These are phyloP conservation scores for Teratosphaeria zuluensis DNA, from an alignment of 2,329 filamentous ascomycete genomes.

Conservation along the genomic window DNA sequence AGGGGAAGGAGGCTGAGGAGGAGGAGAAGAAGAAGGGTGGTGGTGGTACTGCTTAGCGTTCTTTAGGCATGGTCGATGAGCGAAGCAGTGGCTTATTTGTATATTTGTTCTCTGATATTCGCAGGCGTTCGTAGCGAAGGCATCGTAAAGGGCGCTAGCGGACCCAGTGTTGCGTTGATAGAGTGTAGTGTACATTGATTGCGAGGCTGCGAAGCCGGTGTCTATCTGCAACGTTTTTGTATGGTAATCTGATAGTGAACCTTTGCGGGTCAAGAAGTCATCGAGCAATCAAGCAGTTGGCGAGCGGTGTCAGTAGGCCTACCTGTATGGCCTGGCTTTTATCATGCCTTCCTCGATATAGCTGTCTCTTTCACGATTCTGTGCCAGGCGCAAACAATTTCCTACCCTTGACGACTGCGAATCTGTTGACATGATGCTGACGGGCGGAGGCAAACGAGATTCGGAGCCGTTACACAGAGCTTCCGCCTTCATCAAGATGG, in stretches of 20 bases:
- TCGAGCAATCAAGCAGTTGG: no score
- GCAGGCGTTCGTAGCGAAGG: neutral
- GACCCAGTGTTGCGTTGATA: neutral
- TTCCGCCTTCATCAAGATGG: neutral
- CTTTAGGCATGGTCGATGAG: neutral
- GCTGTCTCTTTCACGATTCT: no score
- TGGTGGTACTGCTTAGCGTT: neutral
- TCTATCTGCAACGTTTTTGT: no score
- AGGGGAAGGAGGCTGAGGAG: slow-evolving; percentile 3
- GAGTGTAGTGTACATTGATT: neutral
- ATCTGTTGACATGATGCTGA: no score
- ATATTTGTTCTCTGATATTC: neutral
- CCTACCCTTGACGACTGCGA: neutral
- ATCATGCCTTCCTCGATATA: no score
- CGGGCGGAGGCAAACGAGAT: neutral
- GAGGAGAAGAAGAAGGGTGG: neutral
- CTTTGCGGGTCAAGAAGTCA: no score
- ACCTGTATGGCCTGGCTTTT: no score
- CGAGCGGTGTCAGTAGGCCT: no score
- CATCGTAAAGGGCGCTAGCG: neutral
- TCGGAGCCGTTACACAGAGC: neutral
- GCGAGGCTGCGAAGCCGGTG: neutral
- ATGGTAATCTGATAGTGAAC: no score
- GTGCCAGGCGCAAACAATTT: no score
- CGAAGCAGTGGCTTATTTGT: neutral